These are phyloP conservation scores for Metschnikowia chrysomelidarum DNA, from an alignment of 805 yeast species.

Conservation along the genomic window DNA sequence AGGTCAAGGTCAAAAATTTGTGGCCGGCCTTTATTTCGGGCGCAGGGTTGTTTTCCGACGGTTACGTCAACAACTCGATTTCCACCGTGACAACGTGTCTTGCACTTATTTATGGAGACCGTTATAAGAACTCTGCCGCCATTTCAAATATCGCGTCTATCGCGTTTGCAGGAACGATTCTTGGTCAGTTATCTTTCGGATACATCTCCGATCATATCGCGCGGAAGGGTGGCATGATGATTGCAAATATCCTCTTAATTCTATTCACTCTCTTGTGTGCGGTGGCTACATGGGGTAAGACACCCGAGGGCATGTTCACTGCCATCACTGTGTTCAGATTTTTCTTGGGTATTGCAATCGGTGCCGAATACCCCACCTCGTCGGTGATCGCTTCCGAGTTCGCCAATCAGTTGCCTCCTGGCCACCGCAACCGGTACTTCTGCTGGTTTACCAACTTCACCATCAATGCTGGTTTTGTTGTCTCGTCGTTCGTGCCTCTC, in stretches of 20 bases:
- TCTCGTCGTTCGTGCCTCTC: slow-evolving; percentile 81
- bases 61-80: slow-evolving; percentile 84
- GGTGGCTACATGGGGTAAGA: slow-evolving; percentile 66
- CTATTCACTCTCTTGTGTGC: slow-evolving; percentile 76
- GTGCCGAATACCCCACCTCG: slow-evolving; percentile 94
- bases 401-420: slow-evolving; percentile 69
- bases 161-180: slow-evolving; percentile 89
- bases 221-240: slow-evolving; percentile 80
- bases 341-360: slow-evolving; percentile 87
- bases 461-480: slow-evolving; percentile 87
- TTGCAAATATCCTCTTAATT: slow-evolving; percentile 72
- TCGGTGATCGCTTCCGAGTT: slow-evolving; percentile 94
- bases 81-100: slow-evolving; percentile 75
- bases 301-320: slow-evolving; percentile 73
- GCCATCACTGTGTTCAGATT: slow-evolving; percentile 83
- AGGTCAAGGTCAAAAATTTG: slow-evolving; percentile 24
- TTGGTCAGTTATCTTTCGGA: slow-evolving; percentile 83
- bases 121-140: slow-evolving; percentile 63
- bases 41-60: slow-evolving; percentile 91
- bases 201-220: slow-evolving; percentile 75
- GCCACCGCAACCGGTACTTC: slow-evolving; percentile 85
- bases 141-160: slow-evolving; percentile 79
- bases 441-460: slow-evolving; percentile 83
- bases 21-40: slow-evolving; percentile 55
- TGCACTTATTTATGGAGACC: slow-evolving; percentile 58